phyloP scores from a whole-genome alignment of 1,284 basidiomycete species.

The Sporisorium reilianum region DNA sequence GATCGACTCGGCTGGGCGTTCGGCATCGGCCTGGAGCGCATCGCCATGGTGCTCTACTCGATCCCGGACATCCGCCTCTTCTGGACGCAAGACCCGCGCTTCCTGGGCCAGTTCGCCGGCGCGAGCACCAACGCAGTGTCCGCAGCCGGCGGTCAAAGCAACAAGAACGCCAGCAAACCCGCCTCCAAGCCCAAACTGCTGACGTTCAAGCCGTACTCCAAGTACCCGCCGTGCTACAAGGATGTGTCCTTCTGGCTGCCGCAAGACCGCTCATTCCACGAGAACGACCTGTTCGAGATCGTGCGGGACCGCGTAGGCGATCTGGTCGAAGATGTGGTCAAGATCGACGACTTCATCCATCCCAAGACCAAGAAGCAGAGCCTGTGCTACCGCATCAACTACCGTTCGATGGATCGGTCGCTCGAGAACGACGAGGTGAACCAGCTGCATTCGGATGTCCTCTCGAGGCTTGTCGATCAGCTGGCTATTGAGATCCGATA shows the following conservation, averaged over 20 bases:
- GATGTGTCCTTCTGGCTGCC: constrained; percentile 75
- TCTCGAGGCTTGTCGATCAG: constrained; percentile 70
- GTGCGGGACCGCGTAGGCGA: constrained; percentile 92
- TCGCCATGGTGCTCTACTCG: constrained; percentile 96
- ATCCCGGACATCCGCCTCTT: constrained; percentile 99
- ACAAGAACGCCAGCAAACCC: background rate
- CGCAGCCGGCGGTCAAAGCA: constrained; percentile 29
- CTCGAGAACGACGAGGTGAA: constrained; percentile 92
- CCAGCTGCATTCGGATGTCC: constrained; percentile 75
- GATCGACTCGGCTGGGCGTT: constrained; percentile 98
- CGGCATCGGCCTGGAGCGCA: constrained; percentile 94
- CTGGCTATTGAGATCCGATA: constrained; percentile 67
- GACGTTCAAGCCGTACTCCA: constrained; percentile 67
- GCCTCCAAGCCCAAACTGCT: constrained; percentile 47
- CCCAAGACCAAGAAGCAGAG: constrained; percentile 86
- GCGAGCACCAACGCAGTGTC: constrained; percentile 31
- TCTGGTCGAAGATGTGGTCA: constrained; percentile 87
- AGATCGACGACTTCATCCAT: constrained; percentile 91
- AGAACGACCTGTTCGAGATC: constrained; percentile 96
- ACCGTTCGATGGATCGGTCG: constrained; percentile 95
- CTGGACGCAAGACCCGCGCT: constrained; percentile 91
- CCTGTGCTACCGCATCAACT: constrained; percentile 90
- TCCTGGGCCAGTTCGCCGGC: constrained; percentile 85
- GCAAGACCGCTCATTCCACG: constrained; percentile 75
- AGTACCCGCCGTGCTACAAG: constrained; percentile 68